Base-by-base conservation (phyloP, 2,329 filamentous ascomycete genomes). In the Neopestalotiopsis rosae region DNA sequence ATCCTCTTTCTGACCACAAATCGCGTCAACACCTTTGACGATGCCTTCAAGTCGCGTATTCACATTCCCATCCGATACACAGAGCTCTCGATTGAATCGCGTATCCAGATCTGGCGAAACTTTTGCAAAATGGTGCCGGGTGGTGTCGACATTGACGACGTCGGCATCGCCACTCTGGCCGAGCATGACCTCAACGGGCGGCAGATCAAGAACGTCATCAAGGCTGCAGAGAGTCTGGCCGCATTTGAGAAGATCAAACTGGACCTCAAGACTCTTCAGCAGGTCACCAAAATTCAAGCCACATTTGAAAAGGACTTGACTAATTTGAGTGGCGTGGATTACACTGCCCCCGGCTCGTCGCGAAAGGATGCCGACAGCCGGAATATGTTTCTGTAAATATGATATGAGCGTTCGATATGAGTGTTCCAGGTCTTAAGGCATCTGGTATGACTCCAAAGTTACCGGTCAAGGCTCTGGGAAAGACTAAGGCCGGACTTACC, bases 141-240 rank as follows among this genome's bases (percentile, higher is more conserved):
- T 59, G 72, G 72, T 49, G 72, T 72, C 1, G 70, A 70, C 32
- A 57, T 74, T 7, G 68, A 73, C 61, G 72, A 74, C 24, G 32
- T 64, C 4, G 71, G 69, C 1, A 64, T 78, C 3, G 69, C 70
- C 6, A 61, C 38, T 5, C 69, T 76, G 3, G 72, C 75, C 0
- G 62, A 70, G 61, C 72, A 76, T 57, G 68, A 74, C 0, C 67
- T 79, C 32, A 79, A 80, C 69, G 77, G 78, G 1, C 72, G 78
- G n/a, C 77, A 79, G 72, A 80, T 79, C 69, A 76, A 76, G 68
- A 80, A 79, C 68, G 69, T 77, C 9, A 69, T 80, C 70, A 78
- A 75, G 70, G 74, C 72, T 1, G 74, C 73, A 10, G 75, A 78
- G 71, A 76, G 74, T 62, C 74, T 80, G n/a, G 78, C 79, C 6